Evolutionary conservation across 2,329 filamentous ascomycete genomes (phyloP).

Genomic region (Nectriaceae sp.): DNA sequence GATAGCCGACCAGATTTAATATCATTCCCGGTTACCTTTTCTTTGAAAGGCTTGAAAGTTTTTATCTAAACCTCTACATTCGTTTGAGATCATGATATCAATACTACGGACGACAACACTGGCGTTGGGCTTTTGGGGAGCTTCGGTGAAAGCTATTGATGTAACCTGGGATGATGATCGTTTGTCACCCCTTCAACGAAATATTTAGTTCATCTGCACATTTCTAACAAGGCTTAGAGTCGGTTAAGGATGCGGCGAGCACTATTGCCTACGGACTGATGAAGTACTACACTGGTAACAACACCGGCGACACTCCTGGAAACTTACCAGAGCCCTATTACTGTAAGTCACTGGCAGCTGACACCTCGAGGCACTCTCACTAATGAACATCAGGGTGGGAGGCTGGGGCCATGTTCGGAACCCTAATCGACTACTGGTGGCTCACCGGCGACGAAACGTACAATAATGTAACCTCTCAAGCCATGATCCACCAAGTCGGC

Average conservation of each 20-base stretch:
- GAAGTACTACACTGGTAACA: conserved; percentile 57
- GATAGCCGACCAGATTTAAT: not conserved
- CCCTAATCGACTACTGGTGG: conserved; percentile 72
- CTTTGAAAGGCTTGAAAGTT: not conserved
- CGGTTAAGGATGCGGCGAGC: conserved; percentile 50
- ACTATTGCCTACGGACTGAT: conserved; percentile 50
- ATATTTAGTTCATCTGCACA: not conserved
- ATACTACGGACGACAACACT: not conserved
- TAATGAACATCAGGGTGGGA: conserved; percentile 60
- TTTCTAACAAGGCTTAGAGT: conserved; percentile 37
- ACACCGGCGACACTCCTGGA: conserved; percentile 58
- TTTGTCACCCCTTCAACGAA: conserved; percentile 7
- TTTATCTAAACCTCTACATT: not conserved
- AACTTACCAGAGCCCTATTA: conserved; percentile 65
- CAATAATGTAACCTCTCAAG: conserved; percentile 60
- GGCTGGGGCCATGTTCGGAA: conserved; percentile 70
- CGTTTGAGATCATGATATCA: not conserved
- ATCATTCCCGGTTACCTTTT: not conserved
- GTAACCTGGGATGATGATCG: conserved; percentile 20
- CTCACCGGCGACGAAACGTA: conserved; percentile 68
- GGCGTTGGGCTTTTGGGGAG: not conserved
- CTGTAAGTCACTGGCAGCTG: conserved; percentile 51
- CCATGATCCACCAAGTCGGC: conserved; percentile 61
- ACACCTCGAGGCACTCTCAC: conserved; percentile 21
- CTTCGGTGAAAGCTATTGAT: not conserved